Evolutionary conservation across 257 asterid genomes (phyloP), one percentile per base, ranked within the genome.

Genomic region (Coffea eugenioides): DNA sequence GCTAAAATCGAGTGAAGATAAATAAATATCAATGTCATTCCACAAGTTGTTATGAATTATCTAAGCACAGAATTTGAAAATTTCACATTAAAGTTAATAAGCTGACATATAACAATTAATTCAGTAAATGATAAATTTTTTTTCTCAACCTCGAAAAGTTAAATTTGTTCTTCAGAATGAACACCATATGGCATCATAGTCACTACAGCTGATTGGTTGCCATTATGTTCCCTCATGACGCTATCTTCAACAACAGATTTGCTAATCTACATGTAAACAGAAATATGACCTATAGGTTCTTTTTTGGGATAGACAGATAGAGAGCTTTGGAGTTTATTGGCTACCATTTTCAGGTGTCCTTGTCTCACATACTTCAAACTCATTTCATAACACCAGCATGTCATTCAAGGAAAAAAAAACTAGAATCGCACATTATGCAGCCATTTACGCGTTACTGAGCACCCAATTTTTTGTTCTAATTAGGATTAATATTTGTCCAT

Each of bases 1-100:
- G 86, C 98, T 94, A 88, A 71, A 83, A 75, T 73, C 84, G 51
- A 72, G 73, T 66, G 43, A 71, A 39, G 43, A 4, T 3, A 74
- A 56, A 80, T 78, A 52, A 46, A 51, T 74, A 77, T 74, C 56
- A 77, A 54, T 21, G 27, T 48, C 61, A 73, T 46, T 51, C 57
- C 49, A 52, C 1, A 15, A 21, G 39, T 48, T 71, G 68, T 34
- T 6, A 23, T 16, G 34, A 36, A 6, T 62, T 25, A 31, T 62
- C 18, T 23, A 20, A 27, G 48, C 23, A 27, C 36, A 77, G 82
- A 71, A 72, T 43, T 67, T 45, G 39, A 69, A 21, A 36, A 21
- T 9, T 68, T 27, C 49, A 36, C 15, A 52, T 27, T 31, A 69
- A 41, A 69, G 59, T 20, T 16, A 36, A 12, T 51, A 52, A 46